Conservation (phyloP, 2,329 filamentous ascomycete species). For the Colletotrichum sp. region DNA sequence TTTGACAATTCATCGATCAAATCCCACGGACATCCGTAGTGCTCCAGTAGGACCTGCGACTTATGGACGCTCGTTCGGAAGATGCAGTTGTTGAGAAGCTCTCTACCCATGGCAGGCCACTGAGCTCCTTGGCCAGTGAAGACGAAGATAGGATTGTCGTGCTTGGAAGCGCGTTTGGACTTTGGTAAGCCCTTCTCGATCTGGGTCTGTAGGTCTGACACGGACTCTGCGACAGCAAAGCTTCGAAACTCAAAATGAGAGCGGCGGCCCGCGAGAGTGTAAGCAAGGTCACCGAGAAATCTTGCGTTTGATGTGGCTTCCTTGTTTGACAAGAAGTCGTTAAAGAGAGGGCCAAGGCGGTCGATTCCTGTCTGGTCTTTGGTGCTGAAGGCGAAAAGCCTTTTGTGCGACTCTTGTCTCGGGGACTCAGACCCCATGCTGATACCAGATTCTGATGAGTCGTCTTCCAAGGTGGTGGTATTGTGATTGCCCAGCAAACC, state of each 20-base stretch:
- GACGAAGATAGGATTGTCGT: conserved; percentile 24
- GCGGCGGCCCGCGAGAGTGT: neutral
- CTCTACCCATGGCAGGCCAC: conserved; percentile 36
- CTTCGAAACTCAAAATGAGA: neutral
- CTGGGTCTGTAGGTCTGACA: neutral
- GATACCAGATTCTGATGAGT: neutral
- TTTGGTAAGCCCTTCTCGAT: neutral
- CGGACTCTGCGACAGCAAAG: neutral
- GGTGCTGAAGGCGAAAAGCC: neutral
- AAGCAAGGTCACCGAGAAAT: neutral
- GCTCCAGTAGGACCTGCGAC: neutral
- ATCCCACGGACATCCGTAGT: conserved; percentile 1
- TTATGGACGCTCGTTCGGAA: neutral
- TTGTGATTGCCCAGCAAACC: neutral
- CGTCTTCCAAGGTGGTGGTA: neutral
- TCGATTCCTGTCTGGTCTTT: neutral
- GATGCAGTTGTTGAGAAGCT: conserved; percentile 27
- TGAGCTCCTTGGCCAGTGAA: conserved; percentile 45
- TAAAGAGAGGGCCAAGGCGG: neutral
- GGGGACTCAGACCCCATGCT: neutral
- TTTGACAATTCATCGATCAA: neutral
- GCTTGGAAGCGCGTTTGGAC: neutral
- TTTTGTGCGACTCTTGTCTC: neutral
- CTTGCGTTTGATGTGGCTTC: neutral
- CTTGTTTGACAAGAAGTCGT: neutral